Conservation (phyloP, 345 rosid species). For the Pelargonium nanum region DNA sequence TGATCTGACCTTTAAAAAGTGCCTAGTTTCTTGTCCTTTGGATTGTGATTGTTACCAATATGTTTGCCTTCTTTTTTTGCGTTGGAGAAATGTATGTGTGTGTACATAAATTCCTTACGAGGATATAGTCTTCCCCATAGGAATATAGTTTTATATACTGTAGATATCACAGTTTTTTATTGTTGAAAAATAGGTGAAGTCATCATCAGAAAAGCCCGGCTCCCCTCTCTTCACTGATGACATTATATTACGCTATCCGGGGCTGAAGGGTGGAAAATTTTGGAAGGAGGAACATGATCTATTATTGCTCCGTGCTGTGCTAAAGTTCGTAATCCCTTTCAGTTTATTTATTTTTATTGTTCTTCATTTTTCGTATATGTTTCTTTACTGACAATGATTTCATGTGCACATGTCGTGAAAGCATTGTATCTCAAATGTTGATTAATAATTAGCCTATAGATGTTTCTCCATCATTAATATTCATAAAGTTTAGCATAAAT, state of each 20-base stretch:
- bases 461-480: no score
- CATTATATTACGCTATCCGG: constrained; percentile 59
- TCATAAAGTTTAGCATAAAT: no score
- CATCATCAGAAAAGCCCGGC: constrained; percentile 43
- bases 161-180: no score
- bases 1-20: neutral
- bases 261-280: constrained; percentile 64
- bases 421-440: no score
- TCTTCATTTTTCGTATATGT: neutral
- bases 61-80: neutral
- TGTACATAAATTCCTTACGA: no score
- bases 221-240: constrained; percentile 52
- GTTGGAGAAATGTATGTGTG: neutral
- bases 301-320: constrained; percentile 62
- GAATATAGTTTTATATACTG: no score
- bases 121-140: neutral
- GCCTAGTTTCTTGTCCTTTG: neutral
- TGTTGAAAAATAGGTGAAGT: constrained; percentile 37
- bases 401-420: no score
- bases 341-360: neutral
- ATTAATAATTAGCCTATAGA: no score
- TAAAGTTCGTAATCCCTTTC: constrained; percentile 45
- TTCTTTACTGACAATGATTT: neutral
- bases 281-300: constrained; percentile 95
- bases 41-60: neutral